Conservation (phyloP, 352 stramenopile species). For the Phytophthora cajani region DNA sequence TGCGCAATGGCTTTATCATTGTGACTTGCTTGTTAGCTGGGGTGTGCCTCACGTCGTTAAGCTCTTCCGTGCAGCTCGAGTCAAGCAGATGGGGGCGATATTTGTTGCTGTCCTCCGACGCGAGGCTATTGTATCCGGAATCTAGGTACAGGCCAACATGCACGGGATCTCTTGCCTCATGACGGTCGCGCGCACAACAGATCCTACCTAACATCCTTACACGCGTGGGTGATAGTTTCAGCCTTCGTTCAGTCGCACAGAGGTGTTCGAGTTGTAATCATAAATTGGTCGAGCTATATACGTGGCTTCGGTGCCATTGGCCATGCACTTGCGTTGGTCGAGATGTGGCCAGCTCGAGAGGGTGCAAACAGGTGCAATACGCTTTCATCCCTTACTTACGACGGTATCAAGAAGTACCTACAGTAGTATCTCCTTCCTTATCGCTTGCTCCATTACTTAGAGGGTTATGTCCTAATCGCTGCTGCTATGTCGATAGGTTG, state of each 20-base stretch:
- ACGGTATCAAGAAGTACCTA: no score
- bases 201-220: conserved; percentile 4
- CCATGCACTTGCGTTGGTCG: background rate
- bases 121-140: background rate
- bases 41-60: background rate
- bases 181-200: background rate
- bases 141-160: background rate
- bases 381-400: background rate
- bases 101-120: background rate
- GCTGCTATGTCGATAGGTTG: background rate
- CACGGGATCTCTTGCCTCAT: no score
- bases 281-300: background rate
- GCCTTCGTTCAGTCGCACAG: background rate
- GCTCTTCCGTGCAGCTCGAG: background rate
- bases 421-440: background rate
- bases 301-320: background rate
- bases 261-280: background rate
- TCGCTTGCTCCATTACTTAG: background rate
- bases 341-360: background rate
- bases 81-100: background rate
- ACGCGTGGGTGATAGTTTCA: background rate
- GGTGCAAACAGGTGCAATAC: background rate
- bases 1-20: background rate
- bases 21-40: background rate
- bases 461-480: background rate